Base-by-base conservation (phyloP, 768 basidiomycete genomes). In the Scleroderma citrinum region DNA sequence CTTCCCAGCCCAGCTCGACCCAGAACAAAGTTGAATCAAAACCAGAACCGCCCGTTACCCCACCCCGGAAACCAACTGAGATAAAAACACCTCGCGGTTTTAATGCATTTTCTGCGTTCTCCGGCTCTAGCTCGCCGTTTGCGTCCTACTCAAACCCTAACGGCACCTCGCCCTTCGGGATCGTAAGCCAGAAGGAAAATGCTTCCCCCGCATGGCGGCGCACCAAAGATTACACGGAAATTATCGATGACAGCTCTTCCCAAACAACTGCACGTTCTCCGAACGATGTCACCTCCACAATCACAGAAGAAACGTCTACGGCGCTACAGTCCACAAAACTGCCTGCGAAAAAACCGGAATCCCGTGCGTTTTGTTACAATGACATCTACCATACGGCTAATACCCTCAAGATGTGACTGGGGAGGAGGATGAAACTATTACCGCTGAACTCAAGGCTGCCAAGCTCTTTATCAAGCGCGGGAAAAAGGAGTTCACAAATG, bases 381-480 rank as follows among this genome's bases (percentile, higher is more conserved):
- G 17, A 16, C 8, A 35, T 29, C 34, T 14, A 2, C n/a, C 19
- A n/a, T 31, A 29, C 48, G n/a, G 19, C 49, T 59, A 7, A 58
- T 16, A 16, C 12, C 7, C 14, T 30, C 37, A 29, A 68, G 64
- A 32, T 57, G 21, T 74, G 30, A 86, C 83, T 2, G 84, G 84
- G 10, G 84, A 87, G 57, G 84, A 87, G 59, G 72, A 77, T 41
- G 84, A 87, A 62, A 68, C 72, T 10, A 70, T 79, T 8, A 63
- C 70, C 52, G 60, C 76, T 41, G 83, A 83, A 54, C 68, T 83
- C 50, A 83, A 79, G 54, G 77, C 80, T 36, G 76, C 76, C 34
- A 83, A 78, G 56, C 69, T 85, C 19, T 85, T 76, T 19, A 47
- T 52, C 21, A 66, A 66, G 58, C 66, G 66, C 38, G 64, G 64